Evolutionary conservation across 371 early-diverging fungal species (phyloP).

Genomic region (Lichtheimia ornata): DNA sequence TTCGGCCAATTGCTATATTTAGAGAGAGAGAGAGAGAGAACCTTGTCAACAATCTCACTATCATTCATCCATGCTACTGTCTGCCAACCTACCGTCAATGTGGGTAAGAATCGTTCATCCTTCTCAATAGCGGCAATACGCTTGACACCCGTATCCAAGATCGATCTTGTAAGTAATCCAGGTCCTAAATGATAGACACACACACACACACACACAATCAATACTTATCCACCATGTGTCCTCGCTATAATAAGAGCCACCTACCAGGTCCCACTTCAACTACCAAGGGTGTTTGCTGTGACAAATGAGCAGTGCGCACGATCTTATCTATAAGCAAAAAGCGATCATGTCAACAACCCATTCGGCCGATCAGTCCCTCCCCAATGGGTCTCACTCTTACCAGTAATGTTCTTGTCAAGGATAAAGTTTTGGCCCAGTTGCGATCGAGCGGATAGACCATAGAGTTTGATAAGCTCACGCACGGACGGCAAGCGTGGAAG

Average conservation of each 20-base stretch:
- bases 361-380: too few species aligned
- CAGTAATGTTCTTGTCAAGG: constrained; percentile 83
- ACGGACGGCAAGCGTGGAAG: constrained; percentile 65
- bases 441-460: constrained; percentile 74
- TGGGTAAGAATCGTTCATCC: constrained; percentile 74
- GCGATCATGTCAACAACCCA: neutral
- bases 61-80: neutral
- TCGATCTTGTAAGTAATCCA: constrained; percentile 78
- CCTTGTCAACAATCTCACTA: neutral
- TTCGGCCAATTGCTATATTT: constrained; percentile 63
- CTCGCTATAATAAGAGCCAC: neutral
- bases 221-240: neutral
- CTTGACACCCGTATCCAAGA: constrained; percentile 69
- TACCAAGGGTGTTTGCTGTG: constrained; percentile 61
- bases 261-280: constrained; percentile 86
- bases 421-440: constrained; percentile 86
- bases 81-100: constrained; percentile 51
- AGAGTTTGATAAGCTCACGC: constrained; percentile 75
- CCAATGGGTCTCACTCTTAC: constrained; percentile 30
- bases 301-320: constrained; percentile 60
- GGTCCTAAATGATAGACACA: constrained; percentile 57
- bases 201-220: neutral
- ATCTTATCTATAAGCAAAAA: constrained; percentile 62
- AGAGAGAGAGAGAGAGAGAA: neutral
- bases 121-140: constrained; percentile 79